Evolutionary conservation across 176 grass and related monocot species (phyloP).

Genomic region (maize (Zea mays)): Zm-B73-REFERENCE-NAM-5.0 NC_050097.1:66029001-66029500

Average conservation of each 20-base stretch:
- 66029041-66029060: slow-evolving; percentile 83
- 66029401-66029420: background rate
- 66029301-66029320: background rate
- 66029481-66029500: background rate
- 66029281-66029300: background rate
- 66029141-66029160: slow-evolving; percentile 97
- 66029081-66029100: slow-evolving; percentile 94
- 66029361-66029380: background rate
- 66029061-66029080: slow-evolving; percentile 93
- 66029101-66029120: slow-evolving; percentile 97
- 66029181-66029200: slow-evolving; percentile 95
- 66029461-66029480: slow-evolving; percentile 2
- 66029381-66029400: background rate
- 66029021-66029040: slow-evolving; percentile 87
- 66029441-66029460: background rate
- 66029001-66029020: slow-evolving; percentile 4
- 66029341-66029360: background rate
- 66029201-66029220: slow-evolving; percentile 99
- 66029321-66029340: background rate
- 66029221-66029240: background rate
- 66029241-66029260: background rate
- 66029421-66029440: slow-evolving; percentile 11
- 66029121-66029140: slow-evolving; percentile 95
- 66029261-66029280: slow-evolving; percentile 20
- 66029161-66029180: slow-evolving; percentile 85